Evolutionary conservation across 257 asterid genomes (phyloP).

Genomic region (Solanum clarkiae): DNA sequence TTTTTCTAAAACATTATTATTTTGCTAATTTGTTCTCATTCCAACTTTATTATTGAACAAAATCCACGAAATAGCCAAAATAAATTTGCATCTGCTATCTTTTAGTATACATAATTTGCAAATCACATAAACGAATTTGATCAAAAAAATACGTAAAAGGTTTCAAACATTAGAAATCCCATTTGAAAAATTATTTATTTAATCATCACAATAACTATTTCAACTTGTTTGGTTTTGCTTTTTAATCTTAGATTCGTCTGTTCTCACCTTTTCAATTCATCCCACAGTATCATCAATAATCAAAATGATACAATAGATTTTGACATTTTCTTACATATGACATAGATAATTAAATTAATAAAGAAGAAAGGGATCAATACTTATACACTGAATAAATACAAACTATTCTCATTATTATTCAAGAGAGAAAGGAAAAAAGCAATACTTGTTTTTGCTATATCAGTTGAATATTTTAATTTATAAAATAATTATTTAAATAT

Average conservation of each 20-base stretch:
- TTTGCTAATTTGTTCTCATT: neutral
- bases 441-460: no score
- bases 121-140: no score
- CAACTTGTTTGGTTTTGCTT: neutral
- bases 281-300: neutral
- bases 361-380: neutral
- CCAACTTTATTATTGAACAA: neutral
- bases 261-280: neutral
- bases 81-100: neutral
- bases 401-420: neutral
- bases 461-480: neutral
- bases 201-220: neutral
- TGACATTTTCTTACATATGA: neutral
- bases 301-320: neutral
- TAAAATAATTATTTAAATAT: no score
- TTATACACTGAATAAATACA: neutral
- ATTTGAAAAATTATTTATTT: neutral
- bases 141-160: no score
- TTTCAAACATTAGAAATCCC: neutral
- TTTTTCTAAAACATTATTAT: neutral
- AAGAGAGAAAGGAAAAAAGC: fast-evolving
- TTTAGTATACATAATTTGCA: no score
- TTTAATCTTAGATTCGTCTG: neutral
- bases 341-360: neutral
- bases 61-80: neutral